These are phyloP conservation scores for Vitis hybrid DNA, from an alignment of 177 flowering plant species.

Conservation along the genomic window DNA sequence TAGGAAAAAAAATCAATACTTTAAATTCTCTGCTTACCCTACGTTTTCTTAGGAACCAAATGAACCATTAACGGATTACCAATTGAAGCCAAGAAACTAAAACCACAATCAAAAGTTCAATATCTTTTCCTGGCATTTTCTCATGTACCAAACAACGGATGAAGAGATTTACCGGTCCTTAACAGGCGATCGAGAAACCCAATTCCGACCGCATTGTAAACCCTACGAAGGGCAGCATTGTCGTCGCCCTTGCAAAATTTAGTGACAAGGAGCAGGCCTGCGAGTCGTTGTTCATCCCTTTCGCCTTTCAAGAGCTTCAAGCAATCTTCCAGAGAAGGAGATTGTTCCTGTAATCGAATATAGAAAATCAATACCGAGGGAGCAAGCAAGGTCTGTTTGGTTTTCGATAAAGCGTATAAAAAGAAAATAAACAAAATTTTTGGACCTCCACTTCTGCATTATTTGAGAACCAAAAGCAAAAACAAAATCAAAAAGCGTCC, in stretches of 20 bases:
- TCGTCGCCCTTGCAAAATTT: conserved; percentile 70
- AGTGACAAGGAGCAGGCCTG: conserved; percentile 84
- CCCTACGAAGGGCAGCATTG: conserved; percentile 42
- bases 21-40: neutral
- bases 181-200: conserved; percentile 79
- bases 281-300: conserved; percentile 87
- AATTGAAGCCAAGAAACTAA: neutral
- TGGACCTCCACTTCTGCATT: too few relatives aligned
- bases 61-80: neutral
- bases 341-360: conserved; percentile 25
- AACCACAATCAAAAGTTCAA: neutral
- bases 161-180: conserved; percentile 53
- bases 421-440: too few relatives aligned
- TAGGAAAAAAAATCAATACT: neutral
- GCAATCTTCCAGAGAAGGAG: conserved; percentile 65
- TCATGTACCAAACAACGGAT: neutral
- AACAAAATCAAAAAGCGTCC: too few relatives aligned
- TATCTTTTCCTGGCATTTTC: too few relatives aligned
- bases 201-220: conserved; percentile 73
- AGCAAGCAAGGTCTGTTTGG: neutral
- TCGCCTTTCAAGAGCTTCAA: conserved; percentile 83
- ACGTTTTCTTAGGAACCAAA: neutral
- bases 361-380: neutral
- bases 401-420: too few relatives aligned
- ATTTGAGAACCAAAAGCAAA: too few relatives aligned